These are phyloP conservation scores for Pseudozyma sp. DNA, from an alignment of 1,284 basidiomycete species.

Conservation along the genomic window DNA sequence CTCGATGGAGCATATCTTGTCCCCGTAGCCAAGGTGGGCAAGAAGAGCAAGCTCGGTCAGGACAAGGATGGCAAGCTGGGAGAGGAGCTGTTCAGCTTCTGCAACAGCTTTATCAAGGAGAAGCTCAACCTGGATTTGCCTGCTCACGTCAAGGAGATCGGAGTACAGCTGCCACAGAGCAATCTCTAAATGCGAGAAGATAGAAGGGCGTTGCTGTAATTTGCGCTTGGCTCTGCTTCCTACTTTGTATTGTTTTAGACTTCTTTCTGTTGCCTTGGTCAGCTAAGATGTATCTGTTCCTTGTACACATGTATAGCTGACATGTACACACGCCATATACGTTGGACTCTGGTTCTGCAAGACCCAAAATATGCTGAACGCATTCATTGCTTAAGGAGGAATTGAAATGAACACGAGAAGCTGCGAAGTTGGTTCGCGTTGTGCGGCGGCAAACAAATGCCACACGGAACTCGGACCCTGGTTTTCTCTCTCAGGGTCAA, in stretches of 20 bases:
- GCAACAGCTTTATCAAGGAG: slow-evolving; percentile 41
- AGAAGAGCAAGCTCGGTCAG: slow-evolving; percentile 36
- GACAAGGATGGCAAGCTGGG: slow-evolving; percentile 45
- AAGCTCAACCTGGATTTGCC: slow-evolving; percentile 42
- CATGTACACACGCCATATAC: too few species aligned
- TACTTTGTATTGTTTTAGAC: too few species aligned
- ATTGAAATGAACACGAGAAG: too few species aligned
- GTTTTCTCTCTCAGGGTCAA: neutral
- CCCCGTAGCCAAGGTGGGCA: slow-evolving; percentile 57
- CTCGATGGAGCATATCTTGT: slow-evolving; percentile 61
- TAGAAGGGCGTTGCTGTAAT: too few species aligned
- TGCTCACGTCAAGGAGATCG: slow-evolving; percentile 21
- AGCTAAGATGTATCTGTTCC: too few species aligned
- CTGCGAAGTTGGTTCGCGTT: too few species aligned
- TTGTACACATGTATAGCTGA: too few species aligned
- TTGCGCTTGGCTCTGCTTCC: too few species aligned
- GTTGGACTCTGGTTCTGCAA: too few species aligned
- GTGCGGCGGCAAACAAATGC: neutral
- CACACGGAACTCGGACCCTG: slow-evolving; percentile 1
- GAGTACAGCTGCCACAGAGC: slow-evolving; percentile 35
- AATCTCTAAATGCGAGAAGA: slow-evolving; percentile 17
- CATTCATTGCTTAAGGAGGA: too few species aligned
- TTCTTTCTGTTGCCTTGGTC: too few species aligned
- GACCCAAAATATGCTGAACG: too few species aligned
- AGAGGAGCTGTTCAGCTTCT: slow-evolving; percentile 44